Conservation (phyloP, 768 basidiomycete genomes). For the Lactifluus piperatus region DNA sequence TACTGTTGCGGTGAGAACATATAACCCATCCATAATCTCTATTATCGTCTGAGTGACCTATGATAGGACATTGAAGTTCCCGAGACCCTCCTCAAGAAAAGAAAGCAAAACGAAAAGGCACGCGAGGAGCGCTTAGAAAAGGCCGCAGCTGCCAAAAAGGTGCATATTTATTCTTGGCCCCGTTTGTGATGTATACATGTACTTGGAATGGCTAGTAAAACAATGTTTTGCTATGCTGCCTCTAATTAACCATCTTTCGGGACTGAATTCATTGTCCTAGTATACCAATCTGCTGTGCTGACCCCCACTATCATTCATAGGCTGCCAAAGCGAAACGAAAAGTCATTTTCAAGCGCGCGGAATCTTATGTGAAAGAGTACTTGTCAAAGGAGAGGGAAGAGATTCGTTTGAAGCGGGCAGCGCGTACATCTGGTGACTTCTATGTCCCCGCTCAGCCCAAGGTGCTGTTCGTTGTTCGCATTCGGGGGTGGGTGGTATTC, state of each 20-base stretch:
- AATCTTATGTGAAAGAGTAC: constrained; percentile 97
- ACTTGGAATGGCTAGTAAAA: constrained; percentile 69
- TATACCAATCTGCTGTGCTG: constrained; percentile 20
- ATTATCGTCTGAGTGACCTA: constrained; percentile 4
- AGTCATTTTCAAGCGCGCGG: constrained; percentile 98
- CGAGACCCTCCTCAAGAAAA: constrained; percentile 99
- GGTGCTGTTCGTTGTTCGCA: constrained; percentile 95
- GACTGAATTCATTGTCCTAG: constrained; percentile 48
- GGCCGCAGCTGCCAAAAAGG: constrained; percentile 82
- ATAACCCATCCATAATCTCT: neutral
- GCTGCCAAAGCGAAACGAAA: constrained; percentile 86
- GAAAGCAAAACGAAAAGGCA: constrained; percentile 95
- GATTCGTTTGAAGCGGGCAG: constrained; percentile 88
- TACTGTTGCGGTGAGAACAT: constrained; percentile 1
- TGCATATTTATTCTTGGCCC: constrained; percentile 32
- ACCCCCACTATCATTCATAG: constrained; percentile 35
- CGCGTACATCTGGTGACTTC: constrained; percentile 88
- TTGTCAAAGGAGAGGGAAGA: constrained; percentile 89
- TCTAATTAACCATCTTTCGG: constrained; percentile 94
- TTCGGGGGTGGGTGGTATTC: constrained; percentile 70
- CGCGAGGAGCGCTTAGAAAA: constrained; percentile 87
- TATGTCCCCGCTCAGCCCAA: constrained; percentile 96
- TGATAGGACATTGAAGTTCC: constrained; percentile 87
- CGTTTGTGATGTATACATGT: constrained; percentile 73
- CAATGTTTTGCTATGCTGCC: constrained; percentile 56